Base-by-base conservation (phyloP, 352 stramenopile species). In the Phytophthora citrophthora region DNA sequence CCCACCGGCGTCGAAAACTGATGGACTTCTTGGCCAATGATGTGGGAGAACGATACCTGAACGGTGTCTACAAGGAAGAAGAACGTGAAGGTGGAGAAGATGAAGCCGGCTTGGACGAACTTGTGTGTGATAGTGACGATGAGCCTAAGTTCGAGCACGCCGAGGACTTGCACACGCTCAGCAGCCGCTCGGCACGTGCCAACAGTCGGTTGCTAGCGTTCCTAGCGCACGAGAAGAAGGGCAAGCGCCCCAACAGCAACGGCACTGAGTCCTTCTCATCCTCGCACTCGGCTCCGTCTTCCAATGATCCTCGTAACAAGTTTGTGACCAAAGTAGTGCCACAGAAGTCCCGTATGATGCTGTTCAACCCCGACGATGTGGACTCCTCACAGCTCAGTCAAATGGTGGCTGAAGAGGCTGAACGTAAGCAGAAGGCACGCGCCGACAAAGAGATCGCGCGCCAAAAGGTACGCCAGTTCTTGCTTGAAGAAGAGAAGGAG, bases 11-110 rank as follows among this genome's bases (percentile, higher is more conserved):
- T 50, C 87, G 72, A 48, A 92, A 92, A 56, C 61, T 92, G 29
- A 70, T 92, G 18, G 83, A 92, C 67, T 92, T 92, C 49, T 60
- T 92, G 7, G 83, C 83, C 29, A 86, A 76, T n/a, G 83, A 92
- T 50, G 64, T 88, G n/a, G 77, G 77, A 10, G 83, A 92, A 55
- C 61, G 76, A 6, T 92, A 92, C 60, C 56, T 92, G 5, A 72
- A 92, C 27, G 77, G 72, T 16, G 79, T 92, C n/a, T 92, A 92
- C 67, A 65, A 85, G 46, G 79, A 90, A 6, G 79, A 92, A 23
- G 69, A 79, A 16, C 75, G 61, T 15, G 79, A 72, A 16, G 67
- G 56, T 10, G 63, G 64, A 18, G 64, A 61, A 13, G 65, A 75
- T 11, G 54, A 77, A 23, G 36, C 40, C 4, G 49, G 53, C 4